Evolutionary conservation across 1,139 yeast genomes (phyloP).

Genomic region (Taphrina communis): DNA sequence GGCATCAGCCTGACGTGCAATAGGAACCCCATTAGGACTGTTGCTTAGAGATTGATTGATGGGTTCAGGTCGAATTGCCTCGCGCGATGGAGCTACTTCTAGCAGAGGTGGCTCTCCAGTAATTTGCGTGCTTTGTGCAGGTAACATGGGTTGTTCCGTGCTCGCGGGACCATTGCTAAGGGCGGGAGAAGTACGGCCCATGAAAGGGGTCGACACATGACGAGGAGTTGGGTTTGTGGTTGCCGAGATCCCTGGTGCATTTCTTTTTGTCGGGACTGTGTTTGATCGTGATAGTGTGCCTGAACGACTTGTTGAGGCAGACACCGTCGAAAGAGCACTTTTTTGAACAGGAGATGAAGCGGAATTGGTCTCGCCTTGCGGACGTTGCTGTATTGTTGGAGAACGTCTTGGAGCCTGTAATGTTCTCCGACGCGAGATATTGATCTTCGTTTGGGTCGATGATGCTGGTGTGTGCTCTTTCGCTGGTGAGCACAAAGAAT

Average conservation of each 20-base stretch:
- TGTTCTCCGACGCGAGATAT: slow-evolving; percentile 21
- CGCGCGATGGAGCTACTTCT: neutral
- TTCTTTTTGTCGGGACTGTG: slow-evolving; percentile 33
- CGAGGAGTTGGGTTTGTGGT: slow-evolving; percentile 3
- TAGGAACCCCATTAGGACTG: neutral
- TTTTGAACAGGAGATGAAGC: neutral
- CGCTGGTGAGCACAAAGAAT: slow-evolving; percentile 21
- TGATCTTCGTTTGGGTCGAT: slow-evolving; percentile 9
- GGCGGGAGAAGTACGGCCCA: slow-evolving; percentile 3
- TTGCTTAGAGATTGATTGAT: neutral
- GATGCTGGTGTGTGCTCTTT: slow-evolving; percentile 4
- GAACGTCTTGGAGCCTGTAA: slow-evolving; percentile 22
- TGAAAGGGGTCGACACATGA: slow-evolving; percentile 21
- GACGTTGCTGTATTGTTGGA: neutral
- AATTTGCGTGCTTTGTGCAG: neutral
- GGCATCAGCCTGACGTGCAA: neutral
- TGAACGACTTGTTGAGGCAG: neutral
- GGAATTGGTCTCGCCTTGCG: neutral
- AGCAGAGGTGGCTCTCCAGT: neutral
- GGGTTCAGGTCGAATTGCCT: neutral
- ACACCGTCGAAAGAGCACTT: neutral
- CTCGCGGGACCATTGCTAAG: neutral
- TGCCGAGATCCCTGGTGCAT: slow-evolving; percentile 4
- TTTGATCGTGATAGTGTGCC: slow-evolving; percentile 33
- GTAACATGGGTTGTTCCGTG: neutral